Percentiles rank a stretch among this genome's conserved stretches.
Conservation (phyloP, 495 filamentous ascomycete genomes). For the Penicillium canescens region DNA sequence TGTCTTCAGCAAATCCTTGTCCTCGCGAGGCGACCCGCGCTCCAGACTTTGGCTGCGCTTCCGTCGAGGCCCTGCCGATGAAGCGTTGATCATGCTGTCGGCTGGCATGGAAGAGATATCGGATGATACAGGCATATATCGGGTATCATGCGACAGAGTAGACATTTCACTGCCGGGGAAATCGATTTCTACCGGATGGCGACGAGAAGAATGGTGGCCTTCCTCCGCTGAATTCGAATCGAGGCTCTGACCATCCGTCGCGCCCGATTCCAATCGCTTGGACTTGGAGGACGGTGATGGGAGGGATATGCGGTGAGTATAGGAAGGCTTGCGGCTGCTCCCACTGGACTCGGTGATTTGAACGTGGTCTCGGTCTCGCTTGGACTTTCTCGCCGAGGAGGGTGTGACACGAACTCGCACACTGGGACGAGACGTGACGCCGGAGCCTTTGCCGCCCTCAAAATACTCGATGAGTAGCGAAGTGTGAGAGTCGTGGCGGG, state of each 20-base stretch:
- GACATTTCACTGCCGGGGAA: slow-evolving; percentile 65
- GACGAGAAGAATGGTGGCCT: slow-evolving; percentile 64
- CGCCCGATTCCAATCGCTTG: slow-evolving; percentile 44
- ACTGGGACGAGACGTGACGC: slow-evolving; percentile 73
- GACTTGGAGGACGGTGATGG: slow-evolving; percentile 53
- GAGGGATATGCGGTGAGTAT: slow-evolving; percentile 64
- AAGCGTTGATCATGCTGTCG: slow-evolving; percentile 82
- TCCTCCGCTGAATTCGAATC: slow-evolving; percentile 75
- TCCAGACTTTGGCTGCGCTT: slow-evolving; percentile 61
- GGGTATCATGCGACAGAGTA: slow-evolving; percentile 56
- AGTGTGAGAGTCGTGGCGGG: slow-evolving; percentile 72
- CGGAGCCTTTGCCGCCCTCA: slow-evolving; percentile 74
- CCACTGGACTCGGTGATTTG: slow-evolving; percentile 74
- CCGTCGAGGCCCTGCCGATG: slow-evolving; percentile 46
- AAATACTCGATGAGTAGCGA: slow-evolving; percentile 98
- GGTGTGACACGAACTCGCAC: slow-evolving; percentile 95
- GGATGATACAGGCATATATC: slow-evolving; percentile 63
- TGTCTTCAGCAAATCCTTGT: slow-evolving; percentile 62
- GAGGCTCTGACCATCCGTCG: slow-evolving; percentile 54
- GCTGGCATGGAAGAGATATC: slow-evolving; percentile 90
- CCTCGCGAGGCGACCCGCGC: slow-evolving; percentile 43
- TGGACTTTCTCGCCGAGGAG: slow-evolving; percentile 58
- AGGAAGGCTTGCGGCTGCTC: slow-evolving; percentile 62
- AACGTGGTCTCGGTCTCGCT: slow-evolving; percentile 68
- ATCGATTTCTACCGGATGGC: slow-evolving; percentile 80